A percentile compares a stretch with the other conserved stretches of the same genome.
These are phyloP conservation scores for Stachybotrys echinatus DNA, from an alignment of 2,329 filamentous ascomycete genomes.

Conservation along the genomic window DNA sequence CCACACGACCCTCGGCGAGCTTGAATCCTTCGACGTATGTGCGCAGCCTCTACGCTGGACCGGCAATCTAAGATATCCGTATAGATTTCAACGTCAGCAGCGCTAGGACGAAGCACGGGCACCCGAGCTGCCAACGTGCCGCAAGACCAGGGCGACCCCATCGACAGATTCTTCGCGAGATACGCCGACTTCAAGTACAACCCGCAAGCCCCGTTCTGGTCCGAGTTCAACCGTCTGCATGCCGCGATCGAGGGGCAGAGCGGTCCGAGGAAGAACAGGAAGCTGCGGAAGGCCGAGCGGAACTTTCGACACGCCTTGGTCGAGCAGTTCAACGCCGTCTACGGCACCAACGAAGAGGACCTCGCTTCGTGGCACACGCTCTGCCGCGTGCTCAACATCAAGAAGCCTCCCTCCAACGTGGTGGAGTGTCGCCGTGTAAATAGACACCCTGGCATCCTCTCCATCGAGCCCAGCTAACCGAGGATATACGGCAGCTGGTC, in stretches of 20 bases:
- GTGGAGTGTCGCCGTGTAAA: too few species aligned
- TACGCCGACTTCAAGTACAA: constrained; percentile 6
- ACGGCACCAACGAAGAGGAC: constrained; percentile 4
- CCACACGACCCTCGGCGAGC: too few species aligned
- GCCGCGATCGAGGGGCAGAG: neutral
- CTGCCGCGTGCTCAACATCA: too few species aligned
- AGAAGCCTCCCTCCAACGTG: too few species aligned
- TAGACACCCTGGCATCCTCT: too few species aligned
- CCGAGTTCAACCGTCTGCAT: constrained; percentile 8
- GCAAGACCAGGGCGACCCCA: constrained; percentile 2
- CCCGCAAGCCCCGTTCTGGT: constrained; percentile 1
- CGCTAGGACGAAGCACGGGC: too few species aligned
- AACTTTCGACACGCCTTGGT: constrained; percentile 6
- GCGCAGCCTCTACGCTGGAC: too few species aligned
- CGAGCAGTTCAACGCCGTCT: constrained; percentile 6
- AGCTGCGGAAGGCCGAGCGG: neutral
- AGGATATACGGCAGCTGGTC: neutral
- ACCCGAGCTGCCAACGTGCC: neutral
- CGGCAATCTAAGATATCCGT: too few species aligned
- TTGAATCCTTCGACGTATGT: too few species aligned
- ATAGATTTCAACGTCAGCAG: too few species aligned
- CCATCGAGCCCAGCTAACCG: too few species aligned
- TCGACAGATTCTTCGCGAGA: constrained; percentile 8
- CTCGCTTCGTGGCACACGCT: constrained; percentile 7
- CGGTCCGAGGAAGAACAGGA: neutral